Evolutionary conservation across 2,329 filamentous ascomycete genomes (phyloP).

Genomic region (Paecilomyces dactylethromorphus): DNA sequence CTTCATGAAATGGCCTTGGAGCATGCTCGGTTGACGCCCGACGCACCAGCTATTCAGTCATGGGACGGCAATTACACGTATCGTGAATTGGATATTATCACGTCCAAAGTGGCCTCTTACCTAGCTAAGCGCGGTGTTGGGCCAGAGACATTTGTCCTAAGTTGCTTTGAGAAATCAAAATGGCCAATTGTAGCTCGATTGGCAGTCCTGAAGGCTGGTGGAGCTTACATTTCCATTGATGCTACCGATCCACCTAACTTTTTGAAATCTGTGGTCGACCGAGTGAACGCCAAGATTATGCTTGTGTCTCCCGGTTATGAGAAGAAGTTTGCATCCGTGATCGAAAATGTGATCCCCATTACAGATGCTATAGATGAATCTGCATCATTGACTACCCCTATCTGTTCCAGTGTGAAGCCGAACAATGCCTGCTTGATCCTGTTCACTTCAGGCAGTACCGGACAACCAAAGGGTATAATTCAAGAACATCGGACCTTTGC

Average conservation of each 20-base stretch:
- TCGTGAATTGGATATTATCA: not conserved
- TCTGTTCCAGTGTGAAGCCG: slow-evolving; percentile 7
- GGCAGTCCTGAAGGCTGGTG: slow-evolving; percentile 63
- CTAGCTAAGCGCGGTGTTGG: not conserved
- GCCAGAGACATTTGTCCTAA: not conserved
- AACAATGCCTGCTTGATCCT: slow-evolving; percentile 15
- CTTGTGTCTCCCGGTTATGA: slow-evolving; percentile 42
- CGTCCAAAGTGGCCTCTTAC: not conserved
- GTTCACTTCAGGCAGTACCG: slow-evolving; percentile 22
- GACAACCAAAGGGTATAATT: slow-evolving; percentile 19
- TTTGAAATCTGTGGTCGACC: slow-evolving; percentile 65
- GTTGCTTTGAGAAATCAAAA: not conserved
- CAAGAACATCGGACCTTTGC: slow-evolving; percentile 18
- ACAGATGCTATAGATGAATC: slow-evolving; percentile 1
- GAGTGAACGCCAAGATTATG: slow-evolving; percentile 61
- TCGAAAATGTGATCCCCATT: slow-evolving; percentile 9
- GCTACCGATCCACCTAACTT: slow-evolving; percentile 66
- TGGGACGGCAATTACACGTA: not conserved
- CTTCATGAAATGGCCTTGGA: not conserved
- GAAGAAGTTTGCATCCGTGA: slow-evolving; percentile 1
- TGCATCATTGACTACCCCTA: not conserved
- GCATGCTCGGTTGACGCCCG: not conserved
- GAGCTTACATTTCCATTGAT: slow-evolving; percentile 70
- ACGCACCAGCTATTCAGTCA: not conserved
- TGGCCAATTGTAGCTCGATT: slow-evolving; percentile 34